These are phyloP conservation scores for Rhynchospora tenuis DNA, from an alignment of 176 grass and related monocot genomes.

Conservation along the genomic window DNA sequence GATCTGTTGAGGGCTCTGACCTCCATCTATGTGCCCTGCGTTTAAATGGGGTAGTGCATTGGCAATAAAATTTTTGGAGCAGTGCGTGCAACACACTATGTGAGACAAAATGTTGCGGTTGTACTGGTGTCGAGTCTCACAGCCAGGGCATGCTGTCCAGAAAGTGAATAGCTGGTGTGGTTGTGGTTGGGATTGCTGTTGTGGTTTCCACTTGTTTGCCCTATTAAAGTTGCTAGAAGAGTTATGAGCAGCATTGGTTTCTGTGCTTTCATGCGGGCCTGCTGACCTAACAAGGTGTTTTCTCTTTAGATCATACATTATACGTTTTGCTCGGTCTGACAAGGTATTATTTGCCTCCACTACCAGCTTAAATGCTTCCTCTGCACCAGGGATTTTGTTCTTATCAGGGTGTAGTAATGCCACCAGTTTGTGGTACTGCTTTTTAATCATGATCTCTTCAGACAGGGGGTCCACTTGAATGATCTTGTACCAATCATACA, in stretches of 20 bases:
- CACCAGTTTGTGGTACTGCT: conserved; percentile 77
- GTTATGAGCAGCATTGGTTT: conserved; percentile 10
- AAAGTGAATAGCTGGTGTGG: conserved; percentile 26
- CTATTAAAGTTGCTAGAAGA: conserved; percentile 28
- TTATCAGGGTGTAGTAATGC: conserved; percentile 89
- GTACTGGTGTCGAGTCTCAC: conserved; percentile 53
- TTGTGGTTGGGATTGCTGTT: conserved; percentile 21
- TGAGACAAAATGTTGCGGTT: conserved; percentile 35
- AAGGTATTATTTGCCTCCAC: conserved; percentile 59
- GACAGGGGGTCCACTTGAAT: conserved; percentile 60
- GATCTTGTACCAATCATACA: conserved; percentile 58
- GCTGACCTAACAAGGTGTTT: not conserved
- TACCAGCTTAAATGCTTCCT: conserved; percentile 89
- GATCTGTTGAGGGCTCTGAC: conserved; percentile 31
- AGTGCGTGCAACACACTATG: conserved; percentile 39
- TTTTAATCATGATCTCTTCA: conserved; percentile 58
- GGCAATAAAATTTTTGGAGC: conserved; percentile 44
- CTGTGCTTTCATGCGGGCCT: not conserved
- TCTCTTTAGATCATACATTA: conserved; percentile 54
- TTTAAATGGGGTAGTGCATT: conserved; percentile 35
- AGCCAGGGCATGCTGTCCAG: conserved; percentile 67
- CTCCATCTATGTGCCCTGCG: conserved; percentile 23
- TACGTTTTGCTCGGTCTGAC: conserved; percentile 50
- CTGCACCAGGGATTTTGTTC: conserved; percentile 74
- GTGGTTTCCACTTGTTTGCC: conserved; percentile 8